Conservation (phyloP, 2,329 filamentous ascomycete species). For the Septoria petroselini region DNA sequence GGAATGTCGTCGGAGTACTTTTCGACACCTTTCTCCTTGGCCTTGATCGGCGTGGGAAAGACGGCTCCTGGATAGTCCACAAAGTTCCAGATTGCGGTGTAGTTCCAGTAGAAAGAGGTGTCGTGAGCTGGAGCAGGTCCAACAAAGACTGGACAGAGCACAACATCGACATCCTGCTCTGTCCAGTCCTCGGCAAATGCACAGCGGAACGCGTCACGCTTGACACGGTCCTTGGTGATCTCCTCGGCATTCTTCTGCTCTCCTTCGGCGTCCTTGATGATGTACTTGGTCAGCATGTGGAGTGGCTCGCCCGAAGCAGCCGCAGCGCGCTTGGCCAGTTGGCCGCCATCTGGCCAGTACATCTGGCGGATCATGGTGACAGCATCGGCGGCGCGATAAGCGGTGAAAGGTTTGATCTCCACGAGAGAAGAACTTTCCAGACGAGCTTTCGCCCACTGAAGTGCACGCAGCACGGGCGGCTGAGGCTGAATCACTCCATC, state of each 20-base stretch:
- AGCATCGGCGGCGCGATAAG: constrained; percentile 15
- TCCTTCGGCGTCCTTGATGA: constrained; percentile 13
- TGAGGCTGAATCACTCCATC: constrained; percentile 24
- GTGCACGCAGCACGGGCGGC: constrained; percentile 17
- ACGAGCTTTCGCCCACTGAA: constrained; percentile 17
- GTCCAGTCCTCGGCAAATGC: constrained; percentile 22
- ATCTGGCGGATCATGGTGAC: constrained; percentile 17
- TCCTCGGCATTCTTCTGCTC: constrained; percentile 23
- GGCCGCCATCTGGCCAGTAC: constrained; percentile 22
- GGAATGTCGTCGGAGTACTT: constrained; percentile 1
- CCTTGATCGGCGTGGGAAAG: constrained; percentile 19
- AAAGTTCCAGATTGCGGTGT: constrained; percentile 24
- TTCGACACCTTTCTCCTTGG: constrained; percentile 6
- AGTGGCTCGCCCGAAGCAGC: constrained; percentile 18
- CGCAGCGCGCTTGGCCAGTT: constrained; percentile 9
- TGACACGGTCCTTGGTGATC: constrained; percentile 14
- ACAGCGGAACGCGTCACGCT: constrained; percentile 18
- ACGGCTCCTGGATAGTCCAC: constrained; percentile 24
- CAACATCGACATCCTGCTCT: constrained; percentile 22
- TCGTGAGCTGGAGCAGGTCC: constrained; percentile 22
- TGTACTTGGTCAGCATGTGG: constrained; percentile 19
- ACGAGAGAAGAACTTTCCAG: constrained; percentile 9
- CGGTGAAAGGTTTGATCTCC: constrained; percentile 20
- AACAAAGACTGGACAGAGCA: constrained; percentile 23
- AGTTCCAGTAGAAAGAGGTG: constrained; percentile 24